phyloP scores from a whole-genome alignment of 2,329 filamentous ascomycete genomes.

The Ceratocystiopsis minuta region DNA sequence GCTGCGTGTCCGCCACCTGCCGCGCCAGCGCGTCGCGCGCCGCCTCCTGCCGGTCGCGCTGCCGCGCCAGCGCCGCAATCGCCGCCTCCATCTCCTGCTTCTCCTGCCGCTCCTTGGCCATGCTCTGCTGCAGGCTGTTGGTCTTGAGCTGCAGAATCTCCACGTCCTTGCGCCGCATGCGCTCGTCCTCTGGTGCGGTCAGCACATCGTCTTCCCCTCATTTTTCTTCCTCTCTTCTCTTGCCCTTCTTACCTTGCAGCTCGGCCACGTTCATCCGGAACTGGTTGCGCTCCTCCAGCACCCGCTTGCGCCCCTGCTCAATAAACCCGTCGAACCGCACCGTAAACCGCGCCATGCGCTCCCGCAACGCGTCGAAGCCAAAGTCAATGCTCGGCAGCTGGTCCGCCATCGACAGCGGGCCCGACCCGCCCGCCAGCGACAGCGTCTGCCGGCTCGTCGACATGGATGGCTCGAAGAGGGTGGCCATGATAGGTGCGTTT shows the following conservation, averaged over 20 bases:
- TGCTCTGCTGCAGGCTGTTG: constrained; percentile 50
- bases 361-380: constrained; percentile 86
- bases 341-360: constrained; percentile 87
- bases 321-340: constrained; percentile 86
- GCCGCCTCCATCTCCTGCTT: constrained; percentile 54
- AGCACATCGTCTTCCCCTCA: not conserved
- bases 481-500: constrained; percentile 25
- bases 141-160: constrained; percentile 62
- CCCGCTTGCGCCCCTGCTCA: constrained; percentile 72
- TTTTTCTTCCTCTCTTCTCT: not conserved
- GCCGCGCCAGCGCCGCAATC: constrained; percentile 37
- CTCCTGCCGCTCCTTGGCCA: constrained; percentile 62
- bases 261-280: constrained; percentile 84
- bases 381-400: constrained; percentile 82
- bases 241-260: constrained; percentile 49
- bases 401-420: constrained; percentile 31
- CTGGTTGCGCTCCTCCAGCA: constrained; percentile 83
- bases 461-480: constrained; percentile 50
- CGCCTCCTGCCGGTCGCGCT: constrained; percentile 42
- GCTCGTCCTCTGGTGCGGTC: constrained; percentile 55
- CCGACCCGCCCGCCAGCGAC: constrained; percentile 38
- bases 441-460: constrained; percentile 46
- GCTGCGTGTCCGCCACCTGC: constrained; percentile 50
- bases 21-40: constrained; percentile 37
- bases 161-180: constrained; percentile 74